phyloP scores from a whole-genome alignment of 805 yeast genomes.

The Pichia deserticola region DNA sequence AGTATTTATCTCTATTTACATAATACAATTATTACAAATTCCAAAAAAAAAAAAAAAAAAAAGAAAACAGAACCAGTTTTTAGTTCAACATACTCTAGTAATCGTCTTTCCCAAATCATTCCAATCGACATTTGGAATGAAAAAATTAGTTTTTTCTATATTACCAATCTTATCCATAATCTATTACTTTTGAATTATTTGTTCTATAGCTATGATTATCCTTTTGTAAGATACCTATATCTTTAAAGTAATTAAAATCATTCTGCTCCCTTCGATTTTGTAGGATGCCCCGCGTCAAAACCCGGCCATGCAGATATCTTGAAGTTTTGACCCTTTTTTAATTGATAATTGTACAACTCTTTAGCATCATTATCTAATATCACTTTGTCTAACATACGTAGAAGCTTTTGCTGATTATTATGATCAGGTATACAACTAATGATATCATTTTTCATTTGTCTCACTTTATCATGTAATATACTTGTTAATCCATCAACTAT shows the following conservation, averaged over 20 bases:
- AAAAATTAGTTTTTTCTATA: conserved; percentile 9
- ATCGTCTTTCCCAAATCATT: conserved; percentile 20
- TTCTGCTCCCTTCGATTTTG: conserved; percentile 5
- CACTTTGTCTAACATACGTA: conserved; percentile 10
- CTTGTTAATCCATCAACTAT: conserved; percentile 28
- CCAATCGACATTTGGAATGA: conserved; percentile 23
- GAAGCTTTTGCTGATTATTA: conserved; percentile 9
- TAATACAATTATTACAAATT: not conserved
- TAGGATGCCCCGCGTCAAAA: conserved; percentile 57
- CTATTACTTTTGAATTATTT: not conserved
- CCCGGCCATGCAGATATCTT: conserved; percentile 58
- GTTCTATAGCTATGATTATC: too few species aligned
- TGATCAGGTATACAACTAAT: not conserved
- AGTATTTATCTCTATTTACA: not conserved
- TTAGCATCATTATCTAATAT: conserved; percentile 1
- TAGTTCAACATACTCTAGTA: conserved; percentile 18
- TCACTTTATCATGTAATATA: conserved; percentile 23
- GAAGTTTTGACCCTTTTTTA: conserved; percentile 14
- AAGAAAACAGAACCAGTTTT: too few species aligned
- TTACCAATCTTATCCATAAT: not conserved
- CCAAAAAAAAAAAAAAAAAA: too few species aligned
- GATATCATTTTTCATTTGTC: conserved; percentile 8
- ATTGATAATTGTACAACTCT: conserved; percentile 9
- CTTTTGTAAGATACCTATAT: too few species aligned
- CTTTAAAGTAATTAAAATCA: too few species aligned